Evolutionary conservation across 2,329 filamentous ascomycete species (phyloP), one percentile per base, ranked within the genome.

Genomic region (Pestalotiopsis sp.): DNA sequence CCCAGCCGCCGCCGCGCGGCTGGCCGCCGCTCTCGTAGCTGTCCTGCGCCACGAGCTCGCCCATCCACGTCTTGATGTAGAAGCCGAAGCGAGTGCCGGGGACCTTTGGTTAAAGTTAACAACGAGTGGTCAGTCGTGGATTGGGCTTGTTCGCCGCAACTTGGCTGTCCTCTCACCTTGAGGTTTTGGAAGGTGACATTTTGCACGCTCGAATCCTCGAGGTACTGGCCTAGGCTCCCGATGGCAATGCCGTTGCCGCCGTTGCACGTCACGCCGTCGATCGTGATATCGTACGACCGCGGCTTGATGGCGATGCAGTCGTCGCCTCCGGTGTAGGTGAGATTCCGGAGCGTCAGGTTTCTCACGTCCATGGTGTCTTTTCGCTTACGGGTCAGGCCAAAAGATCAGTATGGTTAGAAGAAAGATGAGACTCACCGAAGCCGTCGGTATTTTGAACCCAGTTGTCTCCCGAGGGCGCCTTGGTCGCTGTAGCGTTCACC

Each of bases 381-480:
- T 14, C 4, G 45, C 14, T 70, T 7, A 36, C 31, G 6, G 31
- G 31, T 17, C 12, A 23, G 56, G 2, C 9, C 13, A 12, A 6
- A n/a, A 20, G 3, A 31, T 4, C 14, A 2, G 2, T 2, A 60
- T 49, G 13, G 14, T 4, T 4, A 0, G 6, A 4, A 7, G 11
- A n/a, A 20, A n/a, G 1, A 12, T 39, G 13, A 2, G 11, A 56
- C 66, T 67, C 20, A 71, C 70, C 82, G 70, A 88, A 87, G 2
- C 86, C 86, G 73, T 88, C 86, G 0, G 86, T 88, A 71, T 88
- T 88, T 73, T 87, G 85, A 1, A 87, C 85, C 86, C 85, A 88
- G 68, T 87, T 88, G 4, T 72, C 74, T 2, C 85, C 85, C n/a
- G 79, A 82, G 0, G 85, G 85, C 3, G 84, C 86, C 64, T 83